Conservation (phyloP, 768 basidiomycete genomes). For the Lactarius sanguifluus region DNA sequence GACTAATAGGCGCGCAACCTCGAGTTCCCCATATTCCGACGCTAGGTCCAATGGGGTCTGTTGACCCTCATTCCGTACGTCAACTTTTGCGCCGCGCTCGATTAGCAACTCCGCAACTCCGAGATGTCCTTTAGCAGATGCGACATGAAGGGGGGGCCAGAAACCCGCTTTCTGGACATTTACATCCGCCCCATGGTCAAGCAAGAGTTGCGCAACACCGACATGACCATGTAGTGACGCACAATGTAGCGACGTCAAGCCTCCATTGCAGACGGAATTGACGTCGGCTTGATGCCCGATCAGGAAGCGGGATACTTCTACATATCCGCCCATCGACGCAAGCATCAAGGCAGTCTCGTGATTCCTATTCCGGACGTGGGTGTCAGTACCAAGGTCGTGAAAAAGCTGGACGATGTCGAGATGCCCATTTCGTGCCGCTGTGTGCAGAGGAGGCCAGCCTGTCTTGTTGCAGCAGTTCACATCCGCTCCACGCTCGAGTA, state of each 20-base stretch:
- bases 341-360: not conserved
- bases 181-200: not conserved
- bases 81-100: not conserved
- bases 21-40: not conserved
- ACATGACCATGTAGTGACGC: not conserved
- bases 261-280: not conserved
- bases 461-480: not conserved
- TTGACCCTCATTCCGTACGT: not conserved
- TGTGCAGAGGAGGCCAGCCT: not conserved
- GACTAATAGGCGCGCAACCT: not conserved
- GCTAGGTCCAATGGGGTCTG: not conserved
- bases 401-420: not conserved
- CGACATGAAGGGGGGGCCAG: conserved; percentile 2
- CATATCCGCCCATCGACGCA: not conserved
- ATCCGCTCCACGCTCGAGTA: not conserved
- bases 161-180: not conserved
- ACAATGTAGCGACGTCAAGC: not conserved
- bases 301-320: not conserved
- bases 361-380: not conserved
- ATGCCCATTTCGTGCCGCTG: not conserved
- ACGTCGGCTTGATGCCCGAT: not conserved
- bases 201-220: not conserved
- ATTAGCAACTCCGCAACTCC: not conserved
- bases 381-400: not conserved
- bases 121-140: not conserved